phyloP scores from a whole-genome alignment of 768 basidiomycete species.

The Terana coerulea region DNA sequence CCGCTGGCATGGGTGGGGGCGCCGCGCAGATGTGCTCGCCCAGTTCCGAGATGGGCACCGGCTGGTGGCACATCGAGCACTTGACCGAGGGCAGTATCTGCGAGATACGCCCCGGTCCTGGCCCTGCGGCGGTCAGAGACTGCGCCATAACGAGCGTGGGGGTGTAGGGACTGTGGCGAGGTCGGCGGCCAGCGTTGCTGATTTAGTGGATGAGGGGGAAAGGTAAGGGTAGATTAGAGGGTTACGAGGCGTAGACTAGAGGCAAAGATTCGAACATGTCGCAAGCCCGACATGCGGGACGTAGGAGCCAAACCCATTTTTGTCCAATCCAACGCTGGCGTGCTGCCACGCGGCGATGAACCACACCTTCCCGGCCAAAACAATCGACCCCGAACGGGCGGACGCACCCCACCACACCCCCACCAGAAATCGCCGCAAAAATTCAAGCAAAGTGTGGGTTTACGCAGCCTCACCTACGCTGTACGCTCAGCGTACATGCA shows the following conservation, averaged over 20 bases:
- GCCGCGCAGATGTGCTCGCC: conserved; percentile 73
- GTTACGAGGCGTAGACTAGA: conserved; percentile 1
- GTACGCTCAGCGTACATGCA: not conserved
- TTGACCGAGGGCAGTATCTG: conserved; percentile 79
- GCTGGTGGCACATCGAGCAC: conserved; percentile 72
- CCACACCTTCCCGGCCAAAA: conserved; percentile 1
- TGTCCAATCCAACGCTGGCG: not conserved
- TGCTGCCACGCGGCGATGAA: conserved; percentile 9
- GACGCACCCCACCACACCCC: not conserved
- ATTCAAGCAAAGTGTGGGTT: not conserved
- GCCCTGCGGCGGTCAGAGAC: conserved; percentile 19
- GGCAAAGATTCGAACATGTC: too few species aligned
- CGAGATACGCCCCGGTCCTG: conserved; percentile 36
- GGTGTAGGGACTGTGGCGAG: conserved; percentile 7
- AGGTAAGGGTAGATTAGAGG: conserved; percentile 4
- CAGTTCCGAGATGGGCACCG: conserved; percentile 69
- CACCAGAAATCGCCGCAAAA: not conserved
- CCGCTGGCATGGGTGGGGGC: conserved; percentile 41
- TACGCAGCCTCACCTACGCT: too few species aligned
- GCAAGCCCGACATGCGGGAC: conserved; percentile 6
- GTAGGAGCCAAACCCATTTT: conserved; percentile 4
- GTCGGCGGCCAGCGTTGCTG: conserved; percentile 7
- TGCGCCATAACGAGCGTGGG: conserved; percentile 27
- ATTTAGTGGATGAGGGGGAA: conserved; percentile 1
- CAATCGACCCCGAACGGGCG: not conserved